Base-by-base conservation (phyloP, 371 early-diverging fungal genomes). In the Mortierella polycephala region DNA sequence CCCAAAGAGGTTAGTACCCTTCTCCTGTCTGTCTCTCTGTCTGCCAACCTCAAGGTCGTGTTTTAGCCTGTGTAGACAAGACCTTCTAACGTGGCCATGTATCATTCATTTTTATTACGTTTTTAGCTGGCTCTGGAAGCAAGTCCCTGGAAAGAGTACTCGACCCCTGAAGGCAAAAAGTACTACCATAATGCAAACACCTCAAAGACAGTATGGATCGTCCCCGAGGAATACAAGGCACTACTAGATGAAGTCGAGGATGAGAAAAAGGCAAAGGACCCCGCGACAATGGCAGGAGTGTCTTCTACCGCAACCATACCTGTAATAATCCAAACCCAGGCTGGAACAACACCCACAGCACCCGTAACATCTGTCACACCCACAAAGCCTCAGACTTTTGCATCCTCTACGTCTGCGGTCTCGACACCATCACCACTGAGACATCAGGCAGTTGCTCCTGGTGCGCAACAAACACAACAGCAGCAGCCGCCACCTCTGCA, bases 101-200 rank as follows among this genome's bases (percentile, higher is more conserved):
- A 44, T 42, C 41, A 14, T 37, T 14, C 16, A 30, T 30, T 21
- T 8, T 49, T 20, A 49, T 30, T 20, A 13, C n/a, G 4, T 37
- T 13, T 7, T 0, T 71, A 90, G 89, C 82, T 83, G 70, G 92
- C 91, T 49, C 82, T 94, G 62, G 87, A 88, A 45, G 74, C 82
- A 18, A 88, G 89, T 66, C 84, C 86, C 39, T 97, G 97, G 97
- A 95, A 95, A 81, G 96, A 96, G 77, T 95, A 93, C 72, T 88
- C 90, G 42, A 89, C 92, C 1, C 89, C 92, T 7, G 91, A 92
- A 49, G 96, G 96, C 1, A 91, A 92, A 53, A 92, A 92, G 64
- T 98, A 98, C 81, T 98, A 96, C 76, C 93, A 93, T 81, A 93
- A 97, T 81, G 76, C 85, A 10, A 82, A 83, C 40, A 95, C 97